Evolutionary conservation across 805 yeast genomes (phyloP).

Genomic region (Teunomyces atbi): DNA sequence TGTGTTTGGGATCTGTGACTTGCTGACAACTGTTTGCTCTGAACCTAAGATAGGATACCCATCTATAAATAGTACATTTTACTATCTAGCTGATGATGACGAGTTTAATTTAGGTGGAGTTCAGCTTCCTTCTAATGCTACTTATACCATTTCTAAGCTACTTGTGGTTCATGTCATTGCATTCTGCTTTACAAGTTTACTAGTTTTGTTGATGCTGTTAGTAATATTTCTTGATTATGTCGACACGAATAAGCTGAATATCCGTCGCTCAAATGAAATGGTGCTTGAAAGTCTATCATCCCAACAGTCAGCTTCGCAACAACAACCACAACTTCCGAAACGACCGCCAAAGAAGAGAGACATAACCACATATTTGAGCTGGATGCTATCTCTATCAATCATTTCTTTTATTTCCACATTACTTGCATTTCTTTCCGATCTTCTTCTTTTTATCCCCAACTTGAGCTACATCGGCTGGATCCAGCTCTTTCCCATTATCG

Average conservation of each 20-base stretch:
- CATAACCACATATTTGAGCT: conserved; percentile 38
- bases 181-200: conserved; percentile 28
- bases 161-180: conserved; percentile 42
- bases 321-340: neutral
- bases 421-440: conserved; percentile 78
- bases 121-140: conserved; percentile 39
- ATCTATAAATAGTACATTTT: conserved; percentile 16
- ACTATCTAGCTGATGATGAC: conserved; percentile 8
- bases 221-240: conserved; percentile 6
- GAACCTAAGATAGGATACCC: conserved; percentile 39
- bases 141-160: conserved; percentile 39
- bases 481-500: conserved; percentile 63
- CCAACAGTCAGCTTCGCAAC: neutral
- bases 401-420: conserved; percentile 69
- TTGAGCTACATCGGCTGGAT: conserved; percentile 87
- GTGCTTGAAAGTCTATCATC: neutral
- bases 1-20: conserved; percentile 43
- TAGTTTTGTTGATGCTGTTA: conserved; percentile 13
- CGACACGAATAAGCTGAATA: conserved; percentile 5
- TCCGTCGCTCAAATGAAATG: neutral
- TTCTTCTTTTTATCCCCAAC: conserved; percentile 72
- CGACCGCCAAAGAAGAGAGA: conserved; percentile 3
- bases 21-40: conserved; percentile 26
- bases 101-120: conserved; percentile 20
- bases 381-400: conserved; percentile 56